Evolutionary conservation across 768 basidiomycete species (phyloP).

Genomic region (Pleurotus eryngii): DNA sequence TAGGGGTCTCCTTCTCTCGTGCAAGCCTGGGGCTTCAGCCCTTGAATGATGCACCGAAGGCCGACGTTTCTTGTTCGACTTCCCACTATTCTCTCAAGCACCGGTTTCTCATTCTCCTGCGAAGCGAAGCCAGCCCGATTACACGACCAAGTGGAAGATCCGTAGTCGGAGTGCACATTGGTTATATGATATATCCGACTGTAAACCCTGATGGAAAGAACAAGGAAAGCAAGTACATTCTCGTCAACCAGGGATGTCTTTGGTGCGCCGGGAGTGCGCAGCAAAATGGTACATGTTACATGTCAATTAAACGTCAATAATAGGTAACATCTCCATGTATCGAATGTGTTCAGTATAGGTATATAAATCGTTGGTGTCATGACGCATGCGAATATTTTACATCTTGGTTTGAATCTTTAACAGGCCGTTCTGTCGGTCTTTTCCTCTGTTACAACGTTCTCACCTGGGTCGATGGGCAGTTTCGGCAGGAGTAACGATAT

Average conservation of each 20-base stretch:
- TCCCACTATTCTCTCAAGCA: no score
- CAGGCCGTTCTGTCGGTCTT: neutral
- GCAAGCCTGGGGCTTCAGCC: neutral
- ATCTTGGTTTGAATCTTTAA: conserved; percentile 1
- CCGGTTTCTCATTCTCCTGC: neutral
- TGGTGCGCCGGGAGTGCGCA: no score
- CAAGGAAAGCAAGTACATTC: no score
- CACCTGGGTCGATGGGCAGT: conserved; percentile 28
- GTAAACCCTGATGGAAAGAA: no score
- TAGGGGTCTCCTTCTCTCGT: no score
- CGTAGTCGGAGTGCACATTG: neutral
- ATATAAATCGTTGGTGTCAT: neutral
- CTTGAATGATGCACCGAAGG: neutral
- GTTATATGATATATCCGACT: neutral
- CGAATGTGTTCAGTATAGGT: no score
- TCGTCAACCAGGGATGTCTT: no score
- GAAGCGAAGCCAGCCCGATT: neutral
- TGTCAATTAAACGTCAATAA: no score
- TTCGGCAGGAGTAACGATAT: conserved; percentile 38
- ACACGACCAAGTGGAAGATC: neutral
- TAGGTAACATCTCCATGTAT: no score
- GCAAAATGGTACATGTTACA: no score
- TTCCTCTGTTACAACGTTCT: conserved; percentile 3
- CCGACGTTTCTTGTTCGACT: neutral
- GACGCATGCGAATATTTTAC: neutral